Evolutionary conservation across 2,329 filamentous ascomycete genomes (phyloP), one percentile per base, ranked within the genome.

Genomic region (Fusarium cicatricum): DNA sequence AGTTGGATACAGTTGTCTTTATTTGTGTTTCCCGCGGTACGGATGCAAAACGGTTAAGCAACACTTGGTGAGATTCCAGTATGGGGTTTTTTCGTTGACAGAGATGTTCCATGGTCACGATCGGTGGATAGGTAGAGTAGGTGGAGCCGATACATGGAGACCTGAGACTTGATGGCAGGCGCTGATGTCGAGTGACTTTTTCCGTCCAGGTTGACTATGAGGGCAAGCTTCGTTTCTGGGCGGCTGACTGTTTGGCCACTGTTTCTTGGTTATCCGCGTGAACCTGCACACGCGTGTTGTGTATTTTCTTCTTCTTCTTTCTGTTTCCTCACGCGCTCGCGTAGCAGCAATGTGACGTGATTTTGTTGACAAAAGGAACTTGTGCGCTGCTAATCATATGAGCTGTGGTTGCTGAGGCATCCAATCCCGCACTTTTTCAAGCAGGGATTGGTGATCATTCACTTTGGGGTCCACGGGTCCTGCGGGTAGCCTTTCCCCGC

Each of bases 331-430:
- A 57, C 60, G 60, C 55, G 56, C 46, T 39, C 46, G 55, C 33
- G 60, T 64, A 53, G 42, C 12, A 32, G 5, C 5, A 48, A 62
- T 44, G 50, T 56, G 61, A 64, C 52, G 58, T 58, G 65, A 56
- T 54, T 51, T 47, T 60, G 55, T 44, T 63, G 58, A 55, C 47
- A 51, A 21, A 21, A 21, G 45, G 17, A 21, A 17, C n/a, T 21
- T 26, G 29, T 40, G 49, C 32, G 9, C 23, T 26, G 9, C 23
- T 26, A 57, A 61, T 64, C 55, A 53, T 33, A 58, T 61, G 61
- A 57, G 55, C 34, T 49, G 6, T 57, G 57, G 64, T 68, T 69
- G 66, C 66, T 66, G 60, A 68, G 66, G 66, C 66, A 65, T 64
- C 55, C 59, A 48, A 36, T 60, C 38, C 57, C 46, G 52, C 16